Base-by-base conservation (phyloP, 164 flowering plant genomes). In the Amborella trichopoda region DNA sequence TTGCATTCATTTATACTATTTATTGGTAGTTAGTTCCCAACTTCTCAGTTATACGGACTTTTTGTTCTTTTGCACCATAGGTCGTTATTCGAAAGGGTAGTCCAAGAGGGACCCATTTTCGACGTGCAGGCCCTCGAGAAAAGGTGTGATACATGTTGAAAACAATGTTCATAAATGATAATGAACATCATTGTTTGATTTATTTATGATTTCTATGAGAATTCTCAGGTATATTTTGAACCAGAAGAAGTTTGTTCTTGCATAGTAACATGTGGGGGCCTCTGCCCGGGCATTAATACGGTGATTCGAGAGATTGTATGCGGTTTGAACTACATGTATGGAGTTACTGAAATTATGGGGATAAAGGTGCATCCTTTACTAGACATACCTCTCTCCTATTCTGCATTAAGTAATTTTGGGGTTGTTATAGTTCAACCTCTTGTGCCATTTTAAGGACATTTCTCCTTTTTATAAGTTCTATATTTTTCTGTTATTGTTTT, bases 241-340 rank as follows among this genome's bases (percentile, higher is more conserved):
- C 58, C 98, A 0, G 96, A 87, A 60, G 98, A 91, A 42, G 98
- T 91, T 36, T 80, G 64, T 44, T 94, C 98, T 4, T 81, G 93
- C 54, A 83, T 91, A 26, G 96, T 91, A n/a, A 91, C 98, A 44
- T 91, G 98, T 58, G 96, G 98, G 27, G 96, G 98, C 23, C 66
- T 91, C n/a, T 91, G 98, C 59, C 98, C 96, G 39, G 98, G 98
- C 16, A 80, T 90, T 43, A 90, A 90, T 69, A 90, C 98, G 2
- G 96, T 90, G 52, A 80, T 90, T 32, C 71, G 98, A 62, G 98
- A 91, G 58, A 64, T 91, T n/a, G 96, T 91, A 4, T 79, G 87
- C 21, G 77, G 85, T 40, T 61, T 91, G 56, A 25, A 76, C 54
- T 55, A 86, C 56, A 86, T 91, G 93, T 91, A 91, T 61, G 96